A percentile compares a stretch with the other conserved stretches of the same genome.
Conservation (phyloP, 2,329 filamentous ascomycete genomes). For the Mycosphaerelloides madeirae region DNA sequence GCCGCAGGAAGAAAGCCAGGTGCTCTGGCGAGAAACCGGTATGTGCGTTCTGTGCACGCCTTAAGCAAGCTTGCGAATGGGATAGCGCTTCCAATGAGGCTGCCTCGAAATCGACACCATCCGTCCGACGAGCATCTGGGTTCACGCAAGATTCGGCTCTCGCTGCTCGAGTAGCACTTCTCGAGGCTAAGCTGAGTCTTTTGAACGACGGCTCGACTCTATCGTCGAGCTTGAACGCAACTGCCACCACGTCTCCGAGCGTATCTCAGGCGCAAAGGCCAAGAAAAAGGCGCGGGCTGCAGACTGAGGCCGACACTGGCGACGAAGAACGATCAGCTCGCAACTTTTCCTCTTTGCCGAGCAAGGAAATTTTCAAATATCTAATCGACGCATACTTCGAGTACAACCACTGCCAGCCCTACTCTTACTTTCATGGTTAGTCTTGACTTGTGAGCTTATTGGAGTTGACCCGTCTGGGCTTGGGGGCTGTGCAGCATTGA, state of each 20-base stretch:
- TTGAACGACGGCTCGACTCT: background rate
- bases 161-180: conserved; percentile 7
- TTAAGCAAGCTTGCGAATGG: conserved; percentile 7
- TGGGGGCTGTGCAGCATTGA: too few relatives aligned
- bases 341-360: background rate
- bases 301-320: background rate
- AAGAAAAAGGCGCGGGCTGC: background rate
- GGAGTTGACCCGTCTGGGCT: too few relatives aligned
- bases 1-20: conserved; percentile 9
- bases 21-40: conserved; percentile 6
- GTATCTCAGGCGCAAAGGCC: background rate
- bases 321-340: background rate
- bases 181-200: conserved; percentile 5
- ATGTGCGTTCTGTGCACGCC: conserved; percentile 8
- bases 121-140: background rate
- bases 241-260: background rate
- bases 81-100: background rate
- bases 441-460: too few relatives aligned
- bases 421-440: conserved; percentile 6
- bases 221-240: background rate
- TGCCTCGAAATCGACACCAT: background rate
- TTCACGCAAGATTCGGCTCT: conserved; percentile 1
- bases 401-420: conserved; percentile 7
- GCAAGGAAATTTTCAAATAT: background rate
- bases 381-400: conserved; percentile 9